Base-by-base conservation (phyloP, 116 monocot species). In the Phalaenopsis hybrid region DNA sequence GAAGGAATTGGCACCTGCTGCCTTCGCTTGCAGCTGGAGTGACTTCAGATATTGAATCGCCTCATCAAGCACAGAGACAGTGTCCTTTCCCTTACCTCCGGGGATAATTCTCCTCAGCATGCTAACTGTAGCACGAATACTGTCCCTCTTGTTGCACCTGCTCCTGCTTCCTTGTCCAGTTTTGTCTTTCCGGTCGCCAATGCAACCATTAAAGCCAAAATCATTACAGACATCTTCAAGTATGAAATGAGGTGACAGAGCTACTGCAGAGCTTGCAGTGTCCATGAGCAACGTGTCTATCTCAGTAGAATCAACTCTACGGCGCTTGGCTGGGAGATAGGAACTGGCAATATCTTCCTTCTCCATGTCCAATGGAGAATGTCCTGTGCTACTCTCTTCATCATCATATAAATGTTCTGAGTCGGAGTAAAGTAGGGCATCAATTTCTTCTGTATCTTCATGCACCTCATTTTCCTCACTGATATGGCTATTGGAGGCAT, bases 361-460 rank as follows among this genome's bases (percentile, higher is more conserved):
- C 55, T 55, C 75, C 11, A 70, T 74, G 23, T 12, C 18, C 8
- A 85, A 43, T 25, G 89, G 90, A 20, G 85, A 89, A 63, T 87
- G 85, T 21, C 85, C 91, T 0, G 88, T 89, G 73, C 91, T 89
- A 65, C 69, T 83, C 58, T 85, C 91, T 31, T 84, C 86, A 44
- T 82, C 85, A 13, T 84, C 74, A 45, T 63, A 25, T 4, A 49
- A 21, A 8, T 90, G 79, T 28, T 92, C 89, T 5, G 90, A 89
- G 74, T 88, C 88, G 8, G 95, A 95, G 75, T 90, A 89, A 0
- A 95, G 83, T 12, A 95, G 87, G 5, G 91, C 95, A 82, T 93
- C 87, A 57, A 95, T 95, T 78, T 93, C 95, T 11, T 95, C 95
- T 0, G 88, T 83, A 55, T 95, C 87, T 82, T 95, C 95, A 67